These are phyloP conservation scores for Hypoxylon sp. DNA, from an alignment of 2,329 filamentous ascomycete species.

Conservation along the genomic window DNA sequence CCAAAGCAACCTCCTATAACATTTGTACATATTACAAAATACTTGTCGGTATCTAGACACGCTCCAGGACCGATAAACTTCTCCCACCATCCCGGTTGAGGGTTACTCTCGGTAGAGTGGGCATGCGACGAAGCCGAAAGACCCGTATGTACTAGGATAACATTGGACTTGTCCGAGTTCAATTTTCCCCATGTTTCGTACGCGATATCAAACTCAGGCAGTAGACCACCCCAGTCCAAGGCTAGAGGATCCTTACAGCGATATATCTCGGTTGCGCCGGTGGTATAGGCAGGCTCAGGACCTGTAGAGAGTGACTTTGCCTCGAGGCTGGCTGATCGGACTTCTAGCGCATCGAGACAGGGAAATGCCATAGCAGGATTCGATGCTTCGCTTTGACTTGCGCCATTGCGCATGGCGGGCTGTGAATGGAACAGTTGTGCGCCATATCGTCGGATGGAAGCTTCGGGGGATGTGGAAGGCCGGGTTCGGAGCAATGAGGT, in stretches of 20 bases:
- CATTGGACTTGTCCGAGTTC: constrained; percentile 84
- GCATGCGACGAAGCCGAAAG: constrained; percentile 97
- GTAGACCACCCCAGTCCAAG: constrained; percentile 93
- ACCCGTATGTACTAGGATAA: constrained; percentile 90
- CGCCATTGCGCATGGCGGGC: constrained; percentile 34
- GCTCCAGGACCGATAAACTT: constrained; percentile 92
- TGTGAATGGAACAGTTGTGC: constrained; percentile 40
- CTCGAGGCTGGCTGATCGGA: constrained; percentile 76
- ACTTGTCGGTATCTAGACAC: constrained; percentile 88
- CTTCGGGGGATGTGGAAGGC: constrained; percentile 4
- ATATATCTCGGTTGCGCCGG: constrained; percentile 82
- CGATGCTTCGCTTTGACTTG: constrained; percentile 58
- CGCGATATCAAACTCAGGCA: constrained; percentile 87
- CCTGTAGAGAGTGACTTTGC: constrained; percentile 74
- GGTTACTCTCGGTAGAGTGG: constrained; percentile 86
- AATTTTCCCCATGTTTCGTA: constrained; percentile 92
- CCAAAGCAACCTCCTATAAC: constrained; percentile 96
- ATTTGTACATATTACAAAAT: constrained; percentile 95
- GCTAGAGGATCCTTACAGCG: constrained; percentile 77
- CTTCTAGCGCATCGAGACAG: constrained; percentile 85
- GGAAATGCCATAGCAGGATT: constrained; percentile 91
- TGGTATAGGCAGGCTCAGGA: constrained; percentile 93
- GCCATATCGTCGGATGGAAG: constrained; percentile 21
- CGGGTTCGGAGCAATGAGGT: constrained; percentile 18
- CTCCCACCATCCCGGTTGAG: constrained; percentile 97